Evolutionary conservation across 1,139 yeast species (phyloP), one percentile per base, ranked within the genome.

Genomic region (Ogataea hybrid): DNA sequence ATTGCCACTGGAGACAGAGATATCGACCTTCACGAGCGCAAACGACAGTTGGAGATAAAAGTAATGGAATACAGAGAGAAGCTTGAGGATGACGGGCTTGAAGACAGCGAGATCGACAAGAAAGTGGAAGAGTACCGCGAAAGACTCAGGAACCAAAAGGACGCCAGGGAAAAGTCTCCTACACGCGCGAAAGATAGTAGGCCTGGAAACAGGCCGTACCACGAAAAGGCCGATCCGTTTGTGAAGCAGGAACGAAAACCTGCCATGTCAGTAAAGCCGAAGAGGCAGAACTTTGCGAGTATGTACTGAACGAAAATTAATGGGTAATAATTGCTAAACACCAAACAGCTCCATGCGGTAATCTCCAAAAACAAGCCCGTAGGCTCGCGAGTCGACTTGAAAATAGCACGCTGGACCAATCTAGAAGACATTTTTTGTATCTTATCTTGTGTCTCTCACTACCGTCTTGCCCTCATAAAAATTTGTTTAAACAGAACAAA

Each of bases 11-110:
- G 56, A 28, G 75, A 70, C 46, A 44, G 55, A 40, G 73, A 66
- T 3, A 63, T 81, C 14, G 32, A 52, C 6, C 67, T 62, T 5
- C 88, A 81, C 53, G 73, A 76, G 25, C 42, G 50, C 17, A 70
- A 70, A 46, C 63, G 89, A 35, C 53, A 57, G 18, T 63, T 82
- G 2, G 87, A 80, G 44, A 69, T 77, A 4, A 62, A 66, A 49
- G 79, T 86, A 42, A 64, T 71, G 67, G 81, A 79, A 45, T 64
- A 79, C 31, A 63, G 80, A 22, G 85, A 76, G 25, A 42, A 64
- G 39, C 63, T 83, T 17, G 88, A 81, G 52, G 84, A 79, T 12
- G 64, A 65, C 7, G 47, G 49, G 3, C 28, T 41, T 2, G 23
- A 46, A 12, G 43, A 39, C 2, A 50, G 46, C 3, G 48, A 51